Evolutionary conservation across 2,329 filamentous ascomycete species (phyloP), one percentile per base, ranked within the genome.

Genomic region (Calonectria henricotiae): DNA sequence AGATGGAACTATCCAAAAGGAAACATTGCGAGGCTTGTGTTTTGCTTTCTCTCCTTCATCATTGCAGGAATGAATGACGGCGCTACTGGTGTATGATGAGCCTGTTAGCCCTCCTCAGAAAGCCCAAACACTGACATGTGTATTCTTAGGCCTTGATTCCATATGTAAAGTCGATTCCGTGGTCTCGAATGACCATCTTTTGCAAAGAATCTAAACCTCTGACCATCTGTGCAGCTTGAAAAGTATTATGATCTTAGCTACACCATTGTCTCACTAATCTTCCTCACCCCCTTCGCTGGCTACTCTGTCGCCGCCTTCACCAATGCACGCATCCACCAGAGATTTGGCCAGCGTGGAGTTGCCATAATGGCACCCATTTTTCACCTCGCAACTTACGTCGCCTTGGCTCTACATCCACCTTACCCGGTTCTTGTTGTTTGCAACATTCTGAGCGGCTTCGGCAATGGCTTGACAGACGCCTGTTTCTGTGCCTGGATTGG

Each of bases 31-130:
- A 78, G 78, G 30, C 71, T 84, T 1, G 77, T 46, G 0, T 83
- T 84, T 43, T 86, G 88, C 0, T 91, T 91, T 75, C 84, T 88
- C 77, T 86, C 87, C 0, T 90, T 92, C 69, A 83, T 89, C 2
- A 84, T 91, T 49, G 87, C 90, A 71, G 90, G 90, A 0, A 86
- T 89, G 80, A 92, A 91, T 71, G 90, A 92, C 78, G 90, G 87
- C 3, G 86, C 89, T 17, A 87, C 89, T 64, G 89, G 89, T 62
- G 88, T 88, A 83, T 67, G 84, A 79, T 35, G 11, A n/a, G 13
- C 1, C 3, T 1, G 15, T 6, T 13, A n/a, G n/a, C 17, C 37
- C 9, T 5, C 3, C 6, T 9, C 0, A 4, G n/a, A 13, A 27
- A 44, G 44, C 15, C 20, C 9, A 30, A 15, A 49, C 15, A 1